These are phyloP conservation scores for Basidioascus undulatus DNA, from an alignment of 768 basidiomycete genomes.

Conservation along the genomic window DNA sequence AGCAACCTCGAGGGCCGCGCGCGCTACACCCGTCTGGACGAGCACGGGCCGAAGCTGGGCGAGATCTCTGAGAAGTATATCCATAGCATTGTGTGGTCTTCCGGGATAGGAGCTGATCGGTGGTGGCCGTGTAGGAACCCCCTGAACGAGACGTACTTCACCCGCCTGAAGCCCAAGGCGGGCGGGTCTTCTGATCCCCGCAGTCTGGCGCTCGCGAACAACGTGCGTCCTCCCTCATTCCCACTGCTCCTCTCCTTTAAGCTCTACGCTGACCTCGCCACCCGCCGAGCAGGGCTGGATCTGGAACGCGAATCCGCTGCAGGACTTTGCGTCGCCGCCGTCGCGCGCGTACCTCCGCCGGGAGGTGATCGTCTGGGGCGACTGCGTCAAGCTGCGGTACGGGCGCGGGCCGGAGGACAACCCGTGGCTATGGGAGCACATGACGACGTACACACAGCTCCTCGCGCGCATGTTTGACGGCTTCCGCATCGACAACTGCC, in stretches of 20 bases:
- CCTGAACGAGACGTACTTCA: slow-evolving; percentile 80
- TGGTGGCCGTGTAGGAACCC: slow-evolving; percentile 52
- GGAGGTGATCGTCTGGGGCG: slow-evolving; percentile 91
- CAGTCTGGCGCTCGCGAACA: slow-evolving; percentile 71
- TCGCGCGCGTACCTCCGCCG: slow-evolving; percentile 89
- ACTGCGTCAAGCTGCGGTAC: slow-evolving; percentile 95
- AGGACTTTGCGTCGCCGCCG: slow-evolving; percentile 74
- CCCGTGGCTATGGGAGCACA: slow-evolving; percentile 85
- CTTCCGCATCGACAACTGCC: slow-evolving; percentile 94
- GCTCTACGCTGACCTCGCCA: too few species aligned
- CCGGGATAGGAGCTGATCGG: too few species aligned
- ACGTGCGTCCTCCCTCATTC: too few species aligned
- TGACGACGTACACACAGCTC: slow-evolving; percentile 54
- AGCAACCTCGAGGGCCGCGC: slow-evolving; percentile 50
- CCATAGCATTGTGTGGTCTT: too few species aligned
- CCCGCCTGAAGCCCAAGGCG: slow-evolving; percentile 43
- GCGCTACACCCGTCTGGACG: slow-evolving; percentile 57
- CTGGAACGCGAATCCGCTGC: slow-evolving; percentile 81
- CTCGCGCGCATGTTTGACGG: slow-evolving; percentile 75
- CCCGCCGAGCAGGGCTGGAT: too few species aligned
- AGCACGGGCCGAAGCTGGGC: slow-evolving; percentile 59
- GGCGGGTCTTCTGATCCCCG: too few species aligned
- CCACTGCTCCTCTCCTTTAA: too few species aligned
- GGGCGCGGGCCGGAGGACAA: slow-evolving; percentile 54
- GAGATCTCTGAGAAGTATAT: slow-evolving; percentile 43